Percentiles rank a stretch among this genome's conserved stretches.
Evolutionary conservation across 768 basidiomycete species (phyloP).

Genomic region (Asterophora lycoperdoides): DNA sequence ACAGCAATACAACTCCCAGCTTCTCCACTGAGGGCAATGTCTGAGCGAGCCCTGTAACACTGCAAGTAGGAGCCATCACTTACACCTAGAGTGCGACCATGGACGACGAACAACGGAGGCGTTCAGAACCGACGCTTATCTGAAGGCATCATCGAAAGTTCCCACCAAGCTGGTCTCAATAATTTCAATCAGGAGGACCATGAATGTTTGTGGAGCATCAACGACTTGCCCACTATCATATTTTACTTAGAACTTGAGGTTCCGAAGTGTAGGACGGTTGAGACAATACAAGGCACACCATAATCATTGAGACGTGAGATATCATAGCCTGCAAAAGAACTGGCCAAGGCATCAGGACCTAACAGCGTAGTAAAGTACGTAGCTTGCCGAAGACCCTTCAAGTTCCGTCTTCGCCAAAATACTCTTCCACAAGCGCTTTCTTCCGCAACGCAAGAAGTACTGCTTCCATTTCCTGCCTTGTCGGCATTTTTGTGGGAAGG

Average conservation of each 20-base stretch:
- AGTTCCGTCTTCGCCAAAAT: slow-evolving; percentile 40
- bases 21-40: too few relatives aligned
- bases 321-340: background rate
- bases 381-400: slow-evolving; percentile 7
- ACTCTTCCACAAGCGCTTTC: slow-evolving; percentile 77
- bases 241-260: too few relatives aligned
- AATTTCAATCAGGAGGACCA: background rate
- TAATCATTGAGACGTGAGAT: background rate
- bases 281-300: background rate
- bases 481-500: slow-evolving; percentile 71
- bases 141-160: background rate
- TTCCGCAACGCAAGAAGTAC: slow-evolving; percentile 75
- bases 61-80: too few relatives aligned
- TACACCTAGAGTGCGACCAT: too few relatives aligned
- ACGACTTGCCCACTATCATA: background rate
- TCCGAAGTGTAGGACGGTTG: too few relatives aligned
- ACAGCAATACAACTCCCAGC: too few relatives aligned
- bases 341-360: slow-evolving; percentile 7
- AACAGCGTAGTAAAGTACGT: slow-evolving; percentile 5
- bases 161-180: background rate
- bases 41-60: too few relatives aligned
- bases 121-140: background rate
- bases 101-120: too few relatives aligned
- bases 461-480: slow-evolving; percentile 72
- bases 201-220: background rate